Evolutionary conservation across 306 rosid species (phyloP).

Genomic region (Begonia loranthoides): DNA sequence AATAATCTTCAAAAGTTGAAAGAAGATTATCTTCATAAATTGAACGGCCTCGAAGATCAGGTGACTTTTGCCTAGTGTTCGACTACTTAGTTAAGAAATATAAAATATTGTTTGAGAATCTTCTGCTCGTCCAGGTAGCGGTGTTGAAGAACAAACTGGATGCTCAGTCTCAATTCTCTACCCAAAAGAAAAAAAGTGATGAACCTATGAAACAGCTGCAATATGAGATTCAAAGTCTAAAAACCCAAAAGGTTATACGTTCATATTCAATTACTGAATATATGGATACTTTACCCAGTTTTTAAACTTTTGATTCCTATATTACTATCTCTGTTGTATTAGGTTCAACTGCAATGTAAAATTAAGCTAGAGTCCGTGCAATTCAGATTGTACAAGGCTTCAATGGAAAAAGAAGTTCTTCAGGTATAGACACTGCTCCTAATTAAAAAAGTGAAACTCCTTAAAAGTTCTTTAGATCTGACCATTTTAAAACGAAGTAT

Average conservation of each 20-base stretch:
- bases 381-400: slow-evolving; percentile 52
- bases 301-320: no score
- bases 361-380: slow-evolving; percentile 70
- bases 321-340: not conserved
- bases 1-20: slow-evolving; percentile 55
- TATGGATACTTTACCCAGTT: no score
- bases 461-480: no score
- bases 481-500: no score
- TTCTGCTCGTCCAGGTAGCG: slow-evolving; percentile 35
- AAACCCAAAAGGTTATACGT: slow-evolving; percentile 68
- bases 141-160: slow-evolving; percentile 63
- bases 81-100: no score
- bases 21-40: slow-evolving; percentile 71
- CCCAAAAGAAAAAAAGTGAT: slow-evolving; percentile 41
- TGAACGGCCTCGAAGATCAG: slow-evolving; percentile 72
- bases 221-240: slow-evolving; percentile 62
- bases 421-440: slow-evolving; percentile 38
- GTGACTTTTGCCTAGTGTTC: slow-evolving; percentile 19
- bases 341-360: slow-evolving; percentile 91
- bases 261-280: no score
- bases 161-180: slow-evolving; percentile 65
- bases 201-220: slow-evolving; percentile 49
- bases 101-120: not conserved
- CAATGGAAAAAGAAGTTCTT: slow-evolving; percentile 65
- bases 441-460: not conserved